Evolutionary conservation across 306 rosid genomes (phyloP).

Genomic region (Rosa multiflora): DNA sequence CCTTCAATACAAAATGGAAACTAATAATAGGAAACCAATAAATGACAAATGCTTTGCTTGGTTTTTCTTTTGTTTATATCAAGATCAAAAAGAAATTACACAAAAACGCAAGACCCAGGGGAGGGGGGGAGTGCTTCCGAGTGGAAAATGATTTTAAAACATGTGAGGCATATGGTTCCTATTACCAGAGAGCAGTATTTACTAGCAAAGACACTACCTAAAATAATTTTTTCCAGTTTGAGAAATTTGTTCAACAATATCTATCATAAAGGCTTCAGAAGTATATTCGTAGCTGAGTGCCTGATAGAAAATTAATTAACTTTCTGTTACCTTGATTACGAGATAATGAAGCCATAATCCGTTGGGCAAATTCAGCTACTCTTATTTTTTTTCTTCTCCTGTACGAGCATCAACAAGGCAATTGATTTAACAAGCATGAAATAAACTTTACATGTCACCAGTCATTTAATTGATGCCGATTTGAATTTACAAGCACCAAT

Average conservation of each 20-base stretch:
- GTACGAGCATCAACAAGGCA: slow-evolving; percentile 5
- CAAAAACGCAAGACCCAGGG: not conserved
- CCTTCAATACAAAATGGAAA: not conserved
- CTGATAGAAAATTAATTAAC: not conserved
- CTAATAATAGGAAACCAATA: not conserved
- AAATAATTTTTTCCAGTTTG: not conserved
- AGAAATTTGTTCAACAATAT: not conserved
- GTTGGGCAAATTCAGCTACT: not conserved
- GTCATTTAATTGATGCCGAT: not conserved
- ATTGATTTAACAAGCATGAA: slow-evolving; percentile 1
- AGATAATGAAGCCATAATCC: not conserved
- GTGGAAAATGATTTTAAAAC: not conserved
- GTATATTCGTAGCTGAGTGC: not conserved
- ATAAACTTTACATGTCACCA: too few relatives aligned
- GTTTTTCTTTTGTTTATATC: not conserved
- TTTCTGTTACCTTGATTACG: not conserved
- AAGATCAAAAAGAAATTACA: not conserved
- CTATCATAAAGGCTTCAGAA: not conserved
- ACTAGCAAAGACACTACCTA: not conserved
- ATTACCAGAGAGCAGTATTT: not conserved
- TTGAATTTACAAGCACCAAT: not conserved
- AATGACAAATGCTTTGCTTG: not conserved
- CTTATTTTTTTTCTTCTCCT: not conserved
- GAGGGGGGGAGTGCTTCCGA: not conserved
- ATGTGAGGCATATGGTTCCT: not conserved